Conservation (phyloP, 2,329 filamentous ascomycete genomes). For the Aspergillus pseudotamarii region DNA sequence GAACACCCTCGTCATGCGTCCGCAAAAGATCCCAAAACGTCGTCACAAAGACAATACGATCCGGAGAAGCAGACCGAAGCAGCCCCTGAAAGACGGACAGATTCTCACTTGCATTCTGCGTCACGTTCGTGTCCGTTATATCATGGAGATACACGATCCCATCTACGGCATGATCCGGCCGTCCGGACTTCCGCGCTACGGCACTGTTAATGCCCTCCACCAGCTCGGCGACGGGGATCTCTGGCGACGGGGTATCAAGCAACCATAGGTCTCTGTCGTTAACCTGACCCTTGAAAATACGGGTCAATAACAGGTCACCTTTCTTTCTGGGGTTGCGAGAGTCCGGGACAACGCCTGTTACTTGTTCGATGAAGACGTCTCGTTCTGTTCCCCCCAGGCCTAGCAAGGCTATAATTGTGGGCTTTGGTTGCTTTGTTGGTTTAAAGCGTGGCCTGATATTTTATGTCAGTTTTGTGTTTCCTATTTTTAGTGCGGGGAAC, state of each 20-base stretch:
- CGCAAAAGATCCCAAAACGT: conserved; percentile 2
- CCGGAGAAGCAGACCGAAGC: background rate
- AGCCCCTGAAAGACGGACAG: background rate
- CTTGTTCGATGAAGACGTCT: background rate
- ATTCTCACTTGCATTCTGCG: background rate
- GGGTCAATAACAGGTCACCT: background rate
- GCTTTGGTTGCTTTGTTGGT: background rate
- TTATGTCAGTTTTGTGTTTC: background rate
- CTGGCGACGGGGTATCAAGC: background rate
- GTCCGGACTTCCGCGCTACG: background rate
- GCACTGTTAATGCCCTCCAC: background rate
- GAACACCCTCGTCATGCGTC: background rate
- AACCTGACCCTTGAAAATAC: background rate
- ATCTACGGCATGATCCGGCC: background rate
- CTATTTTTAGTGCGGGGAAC: background rate
- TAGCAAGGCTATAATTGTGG: background rate
- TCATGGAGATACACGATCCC: background rate
- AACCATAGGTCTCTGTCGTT: background rate
- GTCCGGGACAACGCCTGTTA: background rate
- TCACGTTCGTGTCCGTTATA: background rate
- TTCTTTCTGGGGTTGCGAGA: background rate
- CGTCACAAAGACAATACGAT: background rate
- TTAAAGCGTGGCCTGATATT: background rate
- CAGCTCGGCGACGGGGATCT: background rate
- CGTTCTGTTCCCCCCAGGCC: background rate